These are phyloP conservation scores for Smithsoniella earleae DNA, from an alignment of 163 green algal genomes.

Conservation along the genomic window DNA sequence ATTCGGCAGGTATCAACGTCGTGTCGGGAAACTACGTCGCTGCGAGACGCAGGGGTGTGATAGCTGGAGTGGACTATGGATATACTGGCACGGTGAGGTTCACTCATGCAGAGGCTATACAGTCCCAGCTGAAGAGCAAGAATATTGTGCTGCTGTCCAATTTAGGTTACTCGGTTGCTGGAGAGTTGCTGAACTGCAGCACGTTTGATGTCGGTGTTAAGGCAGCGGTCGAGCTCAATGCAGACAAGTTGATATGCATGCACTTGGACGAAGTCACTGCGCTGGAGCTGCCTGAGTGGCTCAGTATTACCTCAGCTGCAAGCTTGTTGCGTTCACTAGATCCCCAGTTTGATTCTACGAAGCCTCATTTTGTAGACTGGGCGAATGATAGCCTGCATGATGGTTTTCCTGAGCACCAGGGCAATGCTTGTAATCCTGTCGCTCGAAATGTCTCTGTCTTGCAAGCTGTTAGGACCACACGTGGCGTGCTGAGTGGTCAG, in stretches of 20 bases:
- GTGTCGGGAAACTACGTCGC: constrained; percentile 88
- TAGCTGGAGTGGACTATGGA: constrained; percentile 88
- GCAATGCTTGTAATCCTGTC: no score
- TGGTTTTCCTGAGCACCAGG: no score
- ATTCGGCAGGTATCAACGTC: constrained; percentile 63
- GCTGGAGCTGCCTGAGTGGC: constrained; percentile 67
- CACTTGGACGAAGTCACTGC: constrained; percentile 55
- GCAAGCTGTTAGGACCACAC: constrained; percentile 14
- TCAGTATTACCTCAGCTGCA: constrained; percentile 34
- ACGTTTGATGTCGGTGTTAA: constrained; percentile 69
- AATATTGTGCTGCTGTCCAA: constrained; percentile 90
- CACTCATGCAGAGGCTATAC: constrained; percentile 63
- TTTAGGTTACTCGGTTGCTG: constrained; percentile 71
- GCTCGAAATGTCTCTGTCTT: neutral
- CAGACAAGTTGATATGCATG: constrained; percentile 73
- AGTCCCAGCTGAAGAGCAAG: constrained; percentile 63
- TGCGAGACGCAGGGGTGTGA: constrained; percentile 73
- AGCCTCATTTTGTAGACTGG: no score
- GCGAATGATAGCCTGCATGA: no score
- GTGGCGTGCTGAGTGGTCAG: constrained; percentile 11
- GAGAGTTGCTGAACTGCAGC: constrained; percentile 96
- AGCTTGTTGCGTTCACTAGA: neutral
- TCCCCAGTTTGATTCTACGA: neutral
- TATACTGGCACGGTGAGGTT: constrained; percentile 78
- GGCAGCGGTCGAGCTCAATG: constrained; percentile 45